Evolutionary conservation across 2,329 filamentous ascomycete species (phyloP), one percentile per base, ranked within the genome.

Genomic region (Cryphonectria parasitica): DNA sequence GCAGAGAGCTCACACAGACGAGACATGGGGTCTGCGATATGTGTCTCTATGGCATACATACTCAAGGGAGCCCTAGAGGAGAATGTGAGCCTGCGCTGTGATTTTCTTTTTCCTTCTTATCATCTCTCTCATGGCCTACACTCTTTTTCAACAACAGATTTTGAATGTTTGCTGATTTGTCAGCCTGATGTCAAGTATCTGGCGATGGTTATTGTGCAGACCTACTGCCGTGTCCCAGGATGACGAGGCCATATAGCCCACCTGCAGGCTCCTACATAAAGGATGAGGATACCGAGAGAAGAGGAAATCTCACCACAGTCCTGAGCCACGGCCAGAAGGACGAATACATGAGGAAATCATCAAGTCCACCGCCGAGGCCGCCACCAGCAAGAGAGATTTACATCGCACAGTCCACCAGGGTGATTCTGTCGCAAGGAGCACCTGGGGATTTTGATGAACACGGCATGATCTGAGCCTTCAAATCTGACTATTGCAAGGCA

Each of bases 11-110:
- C 19, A 63, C 61, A 22, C 34, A n/a, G 15, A 63, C 61, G 39
- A 63, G 39, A 43, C 34, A 63, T 17, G 61, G 61, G 19, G 61
- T 63, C 61, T 63, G 61, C 28, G 61, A 63, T 43, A 63, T 63
- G 61, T 63, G 61, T 43, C 36, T 63, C 6, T 63, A 63, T 43
- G 61, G 61, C 36, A 45, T 63, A 39, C 61, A 63, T 43, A 36
- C 39, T 3, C 34, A 63, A 28, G 61, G 22, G 22, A 43, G 36
- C 22, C 45, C 45, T 7, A 49, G 45, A n/a, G 61, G 61, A 41
- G 61, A 63, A 39, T 25, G 61, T 63, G 61, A 63, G 61, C 36
- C n/a, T 39, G 1, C 10, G 6, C 36, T 39, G 36, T 39, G 3
- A 10, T 2, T 39, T 39, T 39, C 11, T 39, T 10, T 11, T 10